A percentile compares a stretch with the other conserved stretches of the same genome.
phyloP scores from a whole-genome alignment of 805 yeast species.

The Candida railenensis region DNA sequence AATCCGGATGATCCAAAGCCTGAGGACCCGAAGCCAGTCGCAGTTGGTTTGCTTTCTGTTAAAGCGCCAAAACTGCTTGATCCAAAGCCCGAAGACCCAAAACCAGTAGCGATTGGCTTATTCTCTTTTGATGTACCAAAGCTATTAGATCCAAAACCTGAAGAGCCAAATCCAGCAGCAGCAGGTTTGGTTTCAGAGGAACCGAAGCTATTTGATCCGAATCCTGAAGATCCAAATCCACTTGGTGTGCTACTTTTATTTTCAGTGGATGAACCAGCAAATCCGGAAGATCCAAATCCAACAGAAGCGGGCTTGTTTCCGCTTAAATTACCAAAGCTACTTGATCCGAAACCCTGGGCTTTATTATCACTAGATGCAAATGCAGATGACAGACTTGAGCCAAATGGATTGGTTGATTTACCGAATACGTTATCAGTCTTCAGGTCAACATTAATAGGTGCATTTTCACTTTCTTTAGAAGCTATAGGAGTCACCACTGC shows the following conservation, averaged over 20 bases:
- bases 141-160: constrained; percentile 23
- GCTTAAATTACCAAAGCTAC: constrained; percentile 5
- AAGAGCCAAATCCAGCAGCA: constrained; percentile 8
- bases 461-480: not conserved
- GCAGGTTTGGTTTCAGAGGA: not conserved
- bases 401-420: constrained; percentile 3
- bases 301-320: not conserved
- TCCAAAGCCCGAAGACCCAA: constrained; percentile 20
- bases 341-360: constrained; percentile 9
- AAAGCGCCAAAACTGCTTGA: constrained; percentile 8
- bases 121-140: not conserved
- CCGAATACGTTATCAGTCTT: not conserved
- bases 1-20: constrained; percentile 18
- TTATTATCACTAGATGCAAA: constrained; percentile 17
- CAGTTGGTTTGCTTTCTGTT: not conserved
- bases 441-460: not conserved
- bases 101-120: not conserved
- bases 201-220: constrained; percentile 15
- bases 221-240: constrained; percentile 14
- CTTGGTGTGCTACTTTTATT: not conserved
- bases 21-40: constrained; percentile 11
- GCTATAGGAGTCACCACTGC: not conserved
- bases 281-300: constrained; percentile 10
- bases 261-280: constrained; percentile 9
- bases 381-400: constrained; percentile 6